A percentile compares a stretch with the other conserved stretches of the same genome.
phyloP scores from a whole-genome alignment of 495 filamentous ascomycete species.

The Lophium mytilinum region DNA sequence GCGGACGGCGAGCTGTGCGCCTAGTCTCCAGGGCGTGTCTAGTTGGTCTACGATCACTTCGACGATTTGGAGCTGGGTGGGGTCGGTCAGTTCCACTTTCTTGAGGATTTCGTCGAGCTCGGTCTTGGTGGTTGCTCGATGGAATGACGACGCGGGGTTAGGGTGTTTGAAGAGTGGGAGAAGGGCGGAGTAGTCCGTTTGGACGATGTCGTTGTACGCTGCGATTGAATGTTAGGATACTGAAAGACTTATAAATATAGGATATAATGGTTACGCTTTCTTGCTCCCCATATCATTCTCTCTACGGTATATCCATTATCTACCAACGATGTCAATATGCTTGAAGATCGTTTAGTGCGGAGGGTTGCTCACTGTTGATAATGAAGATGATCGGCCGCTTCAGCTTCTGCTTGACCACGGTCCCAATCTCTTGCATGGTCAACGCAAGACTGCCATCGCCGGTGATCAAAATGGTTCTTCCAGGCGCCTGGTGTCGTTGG shows the following conservation, averaged over 20 bases:
- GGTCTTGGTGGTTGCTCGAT: slow-evolving; percentile 26
- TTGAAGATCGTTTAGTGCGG: no score
- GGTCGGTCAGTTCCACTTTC: slow-evolving; percentile 17
- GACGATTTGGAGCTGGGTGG: slow-evolving; percentile 26
- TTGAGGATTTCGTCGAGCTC: slow-evolving; percentile 30
- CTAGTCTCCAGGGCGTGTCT: slow-evolving; percentile 32
- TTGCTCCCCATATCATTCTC: slow-evolving; percentile 34
- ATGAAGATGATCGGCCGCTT: slow-evolving; percentile 30
- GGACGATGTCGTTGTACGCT: slow-evolving; percentile 36
- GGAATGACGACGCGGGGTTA: slow-evolving; percentile 22
- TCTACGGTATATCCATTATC: slow-evolving; percentile 36
- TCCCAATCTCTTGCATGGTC: slow-evolving; percentile 35
- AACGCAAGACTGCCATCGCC: slow-evolving; percentile 35
- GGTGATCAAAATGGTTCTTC: slow-evolving; percentile 30
- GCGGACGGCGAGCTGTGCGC: slow-evolving; percentile 22
- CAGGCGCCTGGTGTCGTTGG: not conserved
- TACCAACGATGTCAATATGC: no score
- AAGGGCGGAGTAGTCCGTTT: slow-evolving; percentile 30
- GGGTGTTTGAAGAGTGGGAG: slow-evolving; percentile 33
- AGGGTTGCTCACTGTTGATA: slow-evolving; percentile 24
- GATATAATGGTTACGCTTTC: no score
- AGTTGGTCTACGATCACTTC: slow-evolving; percentile 33
- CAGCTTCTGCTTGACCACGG: slow-evolving; percentile 30
- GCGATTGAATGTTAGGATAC: not conserved
- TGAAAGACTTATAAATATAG: no score